Evolutionary conservation across 495 filamentous ascomycete genomes (phyloP).

Genomic region (Penicillium parvum): DNA sequence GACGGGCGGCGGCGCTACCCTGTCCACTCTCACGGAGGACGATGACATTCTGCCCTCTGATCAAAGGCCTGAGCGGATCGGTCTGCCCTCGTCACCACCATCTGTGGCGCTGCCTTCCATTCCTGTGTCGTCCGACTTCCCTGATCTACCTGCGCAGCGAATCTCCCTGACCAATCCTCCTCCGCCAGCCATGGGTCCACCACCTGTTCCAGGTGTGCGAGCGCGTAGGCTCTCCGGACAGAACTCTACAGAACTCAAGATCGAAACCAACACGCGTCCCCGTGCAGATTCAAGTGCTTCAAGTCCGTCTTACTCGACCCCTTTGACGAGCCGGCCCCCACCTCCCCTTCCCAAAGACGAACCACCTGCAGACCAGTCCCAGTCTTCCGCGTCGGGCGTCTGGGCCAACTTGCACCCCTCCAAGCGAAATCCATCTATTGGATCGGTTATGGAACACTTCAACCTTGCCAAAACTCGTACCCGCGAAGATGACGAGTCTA

Average conservation of each 20-base stretch:
- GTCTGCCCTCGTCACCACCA: slow-evolving; percentile 26
- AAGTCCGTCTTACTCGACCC: slow-evolving; percentile 31
- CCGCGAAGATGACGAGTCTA: slow-evolving; percentile 36
- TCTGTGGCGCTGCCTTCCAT: slow-evolving; percentile 27
- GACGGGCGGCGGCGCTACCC: slow-evolving; percentile 62
- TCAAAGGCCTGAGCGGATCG: slow-evolving; percentile 24
- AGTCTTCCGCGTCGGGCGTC: slow-evolving; percentile 19
- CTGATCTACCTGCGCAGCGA: slow-evolving; percentile 16
- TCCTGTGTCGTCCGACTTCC: slow-evolving; percentile 23
- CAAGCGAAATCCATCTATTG: slow-evolving; percentile 30
- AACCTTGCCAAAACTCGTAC: slow-evolving; percentile 38
- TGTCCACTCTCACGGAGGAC: slow-evolving; percentile 77
- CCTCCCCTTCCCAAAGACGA: slow-evolving; percentile 31
- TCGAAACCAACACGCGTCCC: slow-evolving; percentile 65
- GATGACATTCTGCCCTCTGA: slow-evolving; percentile 30
- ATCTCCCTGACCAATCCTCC: slow-evolving; percentile 28
- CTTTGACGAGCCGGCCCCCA: slow-evolving; percentile 18
- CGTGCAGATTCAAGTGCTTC: slow-evolving; percentile 37
- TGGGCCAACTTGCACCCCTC: slow-evolving; percentile 21
- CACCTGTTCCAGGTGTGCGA: slow-evolving; percentile 57
- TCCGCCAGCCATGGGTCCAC: slow-evolving; percentile 33
- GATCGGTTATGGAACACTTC: slow-evolving; percentile 29
- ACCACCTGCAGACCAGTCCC: slow-evolving; percentile 16
- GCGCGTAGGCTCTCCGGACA: slow-evolving; percentile 78
- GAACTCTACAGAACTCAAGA: slow-evolving; percentile 76